phyloP scores from a whole-genome alignment of 192 early-diverging fungal species.

The Entophlyctis luteolus region DNA sequence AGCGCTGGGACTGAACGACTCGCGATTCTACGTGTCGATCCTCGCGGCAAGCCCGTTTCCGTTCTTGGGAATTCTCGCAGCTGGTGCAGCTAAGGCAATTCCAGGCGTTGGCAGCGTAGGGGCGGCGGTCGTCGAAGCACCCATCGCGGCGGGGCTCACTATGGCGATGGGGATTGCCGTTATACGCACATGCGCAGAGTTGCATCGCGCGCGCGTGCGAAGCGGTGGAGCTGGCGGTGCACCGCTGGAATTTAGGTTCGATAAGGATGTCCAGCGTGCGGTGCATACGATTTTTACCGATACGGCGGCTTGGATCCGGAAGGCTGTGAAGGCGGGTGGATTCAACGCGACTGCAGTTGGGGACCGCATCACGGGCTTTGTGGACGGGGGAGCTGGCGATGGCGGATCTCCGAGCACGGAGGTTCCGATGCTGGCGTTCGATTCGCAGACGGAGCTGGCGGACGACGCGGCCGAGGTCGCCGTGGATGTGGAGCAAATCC shows the following conservation, averaged over 20 bases:
- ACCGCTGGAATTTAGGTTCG: conserved; percentile 6
- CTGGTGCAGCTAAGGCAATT: conserved; percentile 16
- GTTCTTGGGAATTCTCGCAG: conserved; percentile 7
- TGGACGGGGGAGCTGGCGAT: neutral
- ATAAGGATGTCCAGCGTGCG: neutral
- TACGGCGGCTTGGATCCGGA: conserved; percentile 6
- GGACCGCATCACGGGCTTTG: neutral
- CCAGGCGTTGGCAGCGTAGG: conserved; percentile 18
- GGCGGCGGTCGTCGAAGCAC: conserved; percentile 16
- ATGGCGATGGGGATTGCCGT: conserved; percentile 21
- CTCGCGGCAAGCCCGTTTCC: conserved; percentile 17
- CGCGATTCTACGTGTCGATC: neutral
- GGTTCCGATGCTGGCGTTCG: conserved; percentile 3
- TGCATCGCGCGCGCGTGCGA: neutral
- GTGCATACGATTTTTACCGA: neutral
- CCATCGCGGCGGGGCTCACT: conserved; percentile 16
- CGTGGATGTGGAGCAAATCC: neutral
- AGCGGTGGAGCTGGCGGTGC: neutral
- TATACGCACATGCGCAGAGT: conserved; percentile 3
- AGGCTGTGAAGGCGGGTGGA: neutral
- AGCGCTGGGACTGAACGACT: neutral
- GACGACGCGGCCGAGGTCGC: neutral
- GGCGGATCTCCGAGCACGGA: neutral
- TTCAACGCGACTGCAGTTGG: conserved; percentile 5
- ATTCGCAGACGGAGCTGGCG: neutral